phyloP scores from a whole-genome alignment of 2,329 filamentous ascomycete species.

The Calonectria fujianensis region DNA sequence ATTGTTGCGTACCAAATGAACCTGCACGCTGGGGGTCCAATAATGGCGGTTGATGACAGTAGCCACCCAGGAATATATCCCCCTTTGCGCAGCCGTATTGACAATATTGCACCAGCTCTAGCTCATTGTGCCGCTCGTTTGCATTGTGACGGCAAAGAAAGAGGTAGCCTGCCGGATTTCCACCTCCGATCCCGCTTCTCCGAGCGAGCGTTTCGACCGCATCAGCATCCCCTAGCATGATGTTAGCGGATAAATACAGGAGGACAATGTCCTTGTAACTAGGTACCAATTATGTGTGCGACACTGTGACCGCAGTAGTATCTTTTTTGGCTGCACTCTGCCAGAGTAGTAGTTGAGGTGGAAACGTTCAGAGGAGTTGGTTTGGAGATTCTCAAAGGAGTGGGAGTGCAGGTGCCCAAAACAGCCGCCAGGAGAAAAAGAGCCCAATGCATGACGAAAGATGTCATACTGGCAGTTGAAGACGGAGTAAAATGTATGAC shows the following conservation, averaged over 20 bases:
- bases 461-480: neutral
- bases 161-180: neutral
- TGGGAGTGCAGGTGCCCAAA: neutral
- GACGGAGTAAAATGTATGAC: neutral
- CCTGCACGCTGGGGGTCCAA: neutral
- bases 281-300: constrained; percentile 1
- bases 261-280: too few relatives aligned
- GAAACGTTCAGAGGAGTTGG: neutral
- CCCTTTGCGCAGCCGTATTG: constrained; percentile 9
- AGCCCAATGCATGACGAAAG: neutral
- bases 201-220: neutral
- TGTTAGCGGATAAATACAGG: neutral
- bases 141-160: neutral
- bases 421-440: neutral
- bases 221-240: neutral
- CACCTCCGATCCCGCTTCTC: neutral
- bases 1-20: neutral
- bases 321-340: neutral
- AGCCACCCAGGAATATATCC: neutral
- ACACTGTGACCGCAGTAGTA: constrained; percentile 5
- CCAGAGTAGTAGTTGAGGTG: neutral
- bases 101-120: constrained; percentile 5
- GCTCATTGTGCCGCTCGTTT: neutral
- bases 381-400: too few relatives aligned
- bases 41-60: constrained; percentile 7